Conservation (phyloP, 306 rosid species). For the Parietaria judaica region DNA sequence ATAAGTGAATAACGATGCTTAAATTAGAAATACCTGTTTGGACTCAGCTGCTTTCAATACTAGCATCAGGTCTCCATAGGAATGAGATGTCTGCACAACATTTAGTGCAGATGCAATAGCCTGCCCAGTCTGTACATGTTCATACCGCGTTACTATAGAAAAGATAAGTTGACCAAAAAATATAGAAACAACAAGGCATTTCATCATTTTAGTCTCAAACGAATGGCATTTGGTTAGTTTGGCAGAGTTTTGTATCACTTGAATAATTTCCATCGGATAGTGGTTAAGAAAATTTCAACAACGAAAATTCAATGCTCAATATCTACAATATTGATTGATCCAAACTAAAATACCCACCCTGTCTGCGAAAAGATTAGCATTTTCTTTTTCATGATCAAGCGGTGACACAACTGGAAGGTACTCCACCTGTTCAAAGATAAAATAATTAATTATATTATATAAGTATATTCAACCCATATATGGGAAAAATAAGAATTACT, state of each 20-base stretch:
- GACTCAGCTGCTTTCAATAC: constrained; percentile 52
- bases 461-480: background rate
- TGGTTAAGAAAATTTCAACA: background rate
- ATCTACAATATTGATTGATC: background rate
- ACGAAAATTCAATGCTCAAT: background rate
- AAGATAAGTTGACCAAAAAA: background rate
- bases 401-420: constrained; percentile 87
- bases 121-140: constrained; percentile 59
- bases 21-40: constrained; percentile 46
- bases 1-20: background rate
- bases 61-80: constrained; percentile 87
- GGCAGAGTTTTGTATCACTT: background rate
- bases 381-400: constrained; percentile 58
- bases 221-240: background rate
- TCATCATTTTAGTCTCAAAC: background rate
- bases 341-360: constrained; percentile 49
- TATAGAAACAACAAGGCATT: background rate
- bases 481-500: too few relatives aligned
- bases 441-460: background rate
- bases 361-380: constrained; percentile 53
- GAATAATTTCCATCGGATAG: background rate
- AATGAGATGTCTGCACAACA: constrained; percentile 72
- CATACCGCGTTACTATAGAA: constrained; percentile 9
- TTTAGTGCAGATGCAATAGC: constrained; percentile 72
- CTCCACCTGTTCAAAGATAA: constrained; percentile 63